Conservation (phyloP, 371 early-diverging fungal species). For the Chytridium lagenaria region DNA sequence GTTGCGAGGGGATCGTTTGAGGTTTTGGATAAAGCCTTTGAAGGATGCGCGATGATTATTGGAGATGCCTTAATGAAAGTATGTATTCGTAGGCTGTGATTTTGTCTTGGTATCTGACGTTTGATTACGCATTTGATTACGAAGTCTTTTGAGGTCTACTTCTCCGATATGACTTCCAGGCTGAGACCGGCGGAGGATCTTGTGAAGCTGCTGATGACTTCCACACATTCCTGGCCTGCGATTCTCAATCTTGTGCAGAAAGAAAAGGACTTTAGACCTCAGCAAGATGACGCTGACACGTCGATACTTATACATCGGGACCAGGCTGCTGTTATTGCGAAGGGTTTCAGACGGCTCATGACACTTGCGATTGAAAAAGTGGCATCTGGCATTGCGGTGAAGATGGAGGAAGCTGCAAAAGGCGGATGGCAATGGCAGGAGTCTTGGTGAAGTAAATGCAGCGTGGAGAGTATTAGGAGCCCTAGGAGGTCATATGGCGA, state of each 20-base stretch:
- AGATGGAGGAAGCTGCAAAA: no score
- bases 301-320: not conserved
- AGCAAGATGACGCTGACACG: not conserved
- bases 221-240: slow-evolving; percentile 35
- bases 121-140: not conserved
- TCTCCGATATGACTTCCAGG: not conserved
- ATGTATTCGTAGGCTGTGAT: slow-evolving; percentile 22
- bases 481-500: slow-evolving; percentile 41
- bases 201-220: slow-evolving; percentile 27
- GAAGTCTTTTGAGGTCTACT: slow-evolving; percentile 40
- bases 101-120: no score
- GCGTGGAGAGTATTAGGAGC: slow-evolving; percentile 45
- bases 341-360: slow-evolving; percentile 16
- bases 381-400: not conserved
- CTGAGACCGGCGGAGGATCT: slow-evolving; percentile 37
- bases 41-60: slow-evolving; percentile 24
- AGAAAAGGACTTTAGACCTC: not conserved
- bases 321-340: slow-evolving; percentile 14
- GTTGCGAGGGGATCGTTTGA: slow-evolving; percentile 15
- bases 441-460: slow-evolving; percentile 35
- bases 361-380: slow-evolving; percentile 6
- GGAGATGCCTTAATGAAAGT: slow-evolving; percentile 20
- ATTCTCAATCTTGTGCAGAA: slow-evolving; percentile 11
- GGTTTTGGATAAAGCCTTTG: slow-evolving; percentile 15
- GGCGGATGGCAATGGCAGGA: slow-evolving; percentile 20